Evolutionary conservation across 306 rosid species (phyloP), one percentile per base, ranked within the genome.

Genomic region (Casuarina glauca): DNA sequence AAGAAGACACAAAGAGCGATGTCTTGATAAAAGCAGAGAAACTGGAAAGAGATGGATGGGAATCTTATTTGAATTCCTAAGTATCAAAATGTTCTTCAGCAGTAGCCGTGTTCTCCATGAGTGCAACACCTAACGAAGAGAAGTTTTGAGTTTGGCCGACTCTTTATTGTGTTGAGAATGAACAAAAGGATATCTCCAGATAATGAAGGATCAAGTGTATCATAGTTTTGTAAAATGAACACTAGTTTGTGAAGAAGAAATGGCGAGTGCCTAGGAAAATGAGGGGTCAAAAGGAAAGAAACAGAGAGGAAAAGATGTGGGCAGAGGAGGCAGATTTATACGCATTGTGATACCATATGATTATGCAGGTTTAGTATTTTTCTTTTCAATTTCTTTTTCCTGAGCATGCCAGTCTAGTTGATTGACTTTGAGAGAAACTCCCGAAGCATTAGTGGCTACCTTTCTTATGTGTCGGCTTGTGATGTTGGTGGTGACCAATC

Each of bases 21-120:
- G 97, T 95, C 32, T 84, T 91, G 87, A 72, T 8, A 13, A 92
- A 92, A 88, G 97, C 82, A 42, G 93, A 89, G 75, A 91, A 81
- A 78, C 79, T 91, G 49, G 86, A 84, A 79, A 82, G 75, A 7
- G 84, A 80, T 67, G 99, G 97, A 66, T 94, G 95, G 97, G 74
- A 89, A 77, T 84, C 88, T 46, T 92, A 87, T 76, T 77, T 76
- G 69, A 77, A 74, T 49, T 67, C 35, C 10, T 76, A 83, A 88
- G 74, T 72, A 26, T 58, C 17, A 20, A 62, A 42, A 64, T 60
- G 19, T 50, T 69, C 20, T 45, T 63, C 53, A 58, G 76, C 57
- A 57, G 55, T 83, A 64, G 46, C 20, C 32, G 13, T 17, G 51
- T 39, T 58, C 62, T 58, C 19, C 26, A 69, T 43, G 42, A 44